Conservation (phyloP, 805 yeast genomes). For the Barnettozyma wickerhamii region DNA sequence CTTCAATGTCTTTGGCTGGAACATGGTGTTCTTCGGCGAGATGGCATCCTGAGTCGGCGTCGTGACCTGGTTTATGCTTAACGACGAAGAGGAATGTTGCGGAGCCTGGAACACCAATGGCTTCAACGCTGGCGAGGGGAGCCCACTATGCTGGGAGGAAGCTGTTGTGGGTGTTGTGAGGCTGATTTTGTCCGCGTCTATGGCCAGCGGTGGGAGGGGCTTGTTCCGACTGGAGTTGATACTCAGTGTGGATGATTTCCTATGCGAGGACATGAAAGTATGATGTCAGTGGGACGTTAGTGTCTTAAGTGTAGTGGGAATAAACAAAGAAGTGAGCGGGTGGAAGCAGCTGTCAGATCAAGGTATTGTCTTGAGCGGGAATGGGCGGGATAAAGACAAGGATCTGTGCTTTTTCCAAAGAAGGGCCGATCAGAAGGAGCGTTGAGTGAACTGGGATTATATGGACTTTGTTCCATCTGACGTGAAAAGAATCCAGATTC, state of each 20-base stretch:
- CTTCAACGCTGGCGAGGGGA: neutral
- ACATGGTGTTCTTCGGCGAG: constrained; percentile 15
- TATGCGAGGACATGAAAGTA: constrained; percentile 10
- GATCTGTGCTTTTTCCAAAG: neutral
- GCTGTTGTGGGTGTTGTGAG: constrained; percentile 4
- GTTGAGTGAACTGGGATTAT: too few relatives aligned
- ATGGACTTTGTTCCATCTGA: too few relatives aligned
- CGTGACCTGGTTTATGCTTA: neutral
- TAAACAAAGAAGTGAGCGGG: too few relatives aligned
- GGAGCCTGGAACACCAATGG: constrained; percentile 1
- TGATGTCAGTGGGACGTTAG: neutral
- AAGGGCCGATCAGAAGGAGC: too few relatives aligned
- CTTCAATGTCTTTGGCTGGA: constrained; percentile 44
- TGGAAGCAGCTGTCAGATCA: too few relatives aligned
- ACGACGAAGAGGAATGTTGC: neutral
- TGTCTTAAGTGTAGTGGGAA: too few relatives aligned
- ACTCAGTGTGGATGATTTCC: constrained; percentile 25
- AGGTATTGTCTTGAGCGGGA: neutral
- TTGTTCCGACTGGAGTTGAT: constrained; percentile 24
- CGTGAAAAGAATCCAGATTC: too few relatives aligned
- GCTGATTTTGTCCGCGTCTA: constrained; percentile 7
- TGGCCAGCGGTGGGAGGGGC: constrained; percentile 25
- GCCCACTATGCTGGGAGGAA: neutral
- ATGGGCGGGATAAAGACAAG: neutral
- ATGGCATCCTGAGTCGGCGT: constrained; percentile 3